Evolutionary conservation across 1,284 basidiomycete genomes (phyloP).

Genomic region (Phylloporus gajari): DNA sequence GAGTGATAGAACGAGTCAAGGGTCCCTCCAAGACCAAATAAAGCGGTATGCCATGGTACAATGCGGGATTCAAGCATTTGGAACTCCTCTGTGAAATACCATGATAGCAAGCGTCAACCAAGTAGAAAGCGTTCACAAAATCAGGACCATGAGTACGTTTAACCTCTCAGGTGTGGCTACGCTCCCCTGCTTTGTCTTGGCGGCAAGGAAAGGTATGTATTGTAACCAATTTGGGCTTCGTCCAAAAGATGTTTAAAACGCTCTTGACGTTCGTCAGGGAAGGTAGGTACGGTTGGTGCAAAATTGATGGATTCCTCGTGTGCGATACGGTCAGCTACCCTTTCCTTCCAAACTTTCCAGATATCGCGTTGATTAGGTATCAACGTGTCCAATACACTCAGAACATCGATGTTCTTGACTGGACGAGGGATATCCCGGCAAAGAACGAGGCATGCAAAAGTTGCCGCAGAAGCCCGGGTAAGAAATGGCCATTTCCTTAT

Average conservation of each 20-base stretch:
- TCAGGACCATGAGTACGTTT: neutral
- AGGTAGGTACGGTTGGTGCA: conserved; percentile 31
- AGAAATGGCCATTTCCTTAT: conserved; percentile 27
- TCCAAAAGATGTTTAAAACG: conserved; percentile 26
- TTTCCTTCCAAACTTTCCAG: conserved; percentile 29
- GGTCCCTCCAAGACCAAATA: too few species aligned
- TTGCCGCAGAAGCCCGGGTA: conserved; percentile 26
- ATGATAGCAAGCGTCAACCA: neutral
- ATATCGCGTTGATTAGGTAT: conserved; percentile 29
- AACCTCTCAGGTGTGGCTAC: neutral
- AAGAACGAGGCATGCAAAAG: conserved; percentile 27
- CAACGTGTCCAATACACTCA: conserved; percentile 21
- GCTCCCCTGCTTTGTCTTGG: too few species aligned
- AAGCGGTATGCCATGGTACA: too few species aligned
- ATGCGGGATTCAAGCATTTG: too few species aligned
- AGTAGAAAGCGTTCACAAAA: too few species aligned
- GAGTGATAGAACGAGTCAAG: too few species aligned
- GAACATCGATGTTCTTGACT: conserved; percentile 18
- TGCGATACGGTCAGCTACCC: conserved; percentile 30
- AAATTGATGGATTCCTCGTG: conserved; percentile 25
- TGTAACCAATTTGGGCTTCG: conserved; percentile 22
- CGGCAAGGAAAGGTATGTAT: neutral
- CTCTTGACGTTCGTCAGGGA: conserved; percentile 23
- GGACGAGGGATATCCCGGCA: conserved; percentile 26
- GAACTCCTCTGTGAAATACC: neutral